Base-by-base conservation (phyloP, 129 eudicot species). In the Chrysanthemum makinoi region DNA sequence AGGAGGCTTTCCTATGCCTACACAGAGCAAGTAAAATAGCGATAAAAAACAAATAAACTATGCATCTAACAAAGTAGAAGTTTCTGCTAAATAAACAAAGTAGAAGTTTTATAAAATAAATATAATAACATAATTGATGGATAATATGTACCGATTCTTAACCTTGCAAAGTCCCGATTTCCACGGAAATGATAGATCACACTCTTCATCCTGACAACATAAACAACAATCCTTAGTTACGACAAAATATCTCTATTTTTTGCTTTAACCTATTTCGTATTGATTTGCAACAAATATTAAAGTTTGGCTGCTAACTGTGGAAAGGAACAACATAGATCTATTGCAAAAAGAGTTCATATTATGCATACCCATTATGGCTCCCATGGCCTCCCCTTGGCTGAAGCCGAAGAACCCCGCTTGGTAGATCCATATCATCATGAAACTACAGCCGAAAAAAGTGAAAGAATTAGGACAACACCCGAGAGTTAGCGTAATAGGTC, bases 1-100 rank as follows among this genome's bases (percentile, higher is more conserved):
- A 55, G 97, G 89, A 66, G 97, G 99, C 74, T 83, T 84, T 49
- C 99, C 97, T 62, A 95, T 86, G 72, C 99, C 98, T 89, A 68
- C 46, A 54, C 20, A 19, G 50, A 19, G 28, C 56, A 54, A 39
- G 49, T 58, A 62, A 10, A 61, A 24, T 11, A 39, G 12, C 28
- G 46, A 61, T 52, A 33, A 60, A 43, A 44, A 35, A 59, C 43
- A 4, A 33, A 43, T 6, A 66, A 13, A 60, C 10, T 57, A 46
- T 22, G 47, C 46, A 17, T 79, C 22, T 20, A 6, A 39, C 62
- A 50, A 69, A 62, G 59, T 55, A 60, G 39, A 33, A 33, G 6
- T 33, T 33, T 33, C 39, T 30, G 35, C 0, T 30, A 30, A 33
- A 33, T 0, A 4, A 33, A 33, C 6, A 35, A 35, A 26, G 2